Conservation (phyloP, 371 early-diverging fungal species). For the Lichtheimia hyalospora region DNA sequence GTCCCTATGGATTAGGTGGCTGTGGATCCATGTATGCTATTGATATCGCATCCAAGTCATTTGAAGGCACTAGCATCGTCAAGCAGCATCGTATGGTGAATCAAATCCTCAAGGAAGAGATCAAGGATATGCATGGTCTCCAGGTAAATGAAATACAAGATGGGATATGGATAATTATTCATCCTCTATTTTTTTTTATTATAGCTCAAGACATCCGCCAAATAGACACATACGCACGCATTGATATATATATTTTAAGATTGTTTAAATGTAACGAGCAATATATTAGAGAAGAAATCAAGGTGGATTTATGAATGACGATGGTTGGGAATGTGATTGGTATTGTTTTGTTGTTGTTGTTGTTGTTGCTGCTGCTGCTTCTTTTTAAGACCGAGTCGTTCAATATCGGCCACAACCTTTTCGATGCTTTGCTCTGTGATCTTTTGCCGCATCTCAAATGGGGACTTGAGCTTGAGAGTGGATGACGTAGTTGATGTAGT, state of each 20-base stretch:
- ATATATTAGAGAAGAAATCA: not conserved
- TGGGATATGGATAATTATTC: not conserved
- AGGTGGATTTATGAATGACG: constrained; percentile 6
- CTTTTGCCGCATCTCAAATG: constrained; percentile 23
- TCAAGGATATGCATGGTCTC: constrained; percentile 92
- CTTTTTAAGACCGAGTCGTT: constrained; percentile 26
- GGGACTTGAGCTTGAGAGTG: not conserved
- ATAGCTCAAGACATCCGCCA: constrained; percentile 21
- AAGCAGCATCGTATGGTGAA: constrained; percentile 92
- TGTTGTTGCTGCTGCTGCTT: constrained; percentile 16
- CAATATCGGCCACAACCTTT: constrained; percentile 38
- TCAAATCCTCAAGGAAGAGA: constrained; percentile 82
- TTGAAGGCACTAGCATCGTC: constrained; percentile 74
- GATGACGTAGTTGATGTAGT: not conserved
- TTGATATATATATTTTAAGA: too few relatives aligned
- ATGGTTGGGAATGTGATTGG: constrained; percentile 5
- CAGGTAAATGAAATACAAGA: constrained; percentile 43
- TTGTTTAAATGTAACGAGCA: too few relatives aligned
- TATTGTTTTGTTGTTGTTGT: constrained; percentile 5
- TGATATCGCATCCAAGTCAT: constrained; percentile 75
- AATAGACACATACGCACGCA: constrained; percentile 1
- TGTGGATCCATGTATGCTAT: constrained; percentile 95
- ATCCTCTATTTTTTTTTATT: not conserved
- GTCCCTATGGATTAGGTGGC: constrained; percentile 60
- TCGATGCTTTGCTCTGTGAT: constrained; percentile 34